phyloP scores from a whole-genome alignment of 2,329 filamentous ascomycete species.

The Hymenoscyphus fructigenus region DNA sequence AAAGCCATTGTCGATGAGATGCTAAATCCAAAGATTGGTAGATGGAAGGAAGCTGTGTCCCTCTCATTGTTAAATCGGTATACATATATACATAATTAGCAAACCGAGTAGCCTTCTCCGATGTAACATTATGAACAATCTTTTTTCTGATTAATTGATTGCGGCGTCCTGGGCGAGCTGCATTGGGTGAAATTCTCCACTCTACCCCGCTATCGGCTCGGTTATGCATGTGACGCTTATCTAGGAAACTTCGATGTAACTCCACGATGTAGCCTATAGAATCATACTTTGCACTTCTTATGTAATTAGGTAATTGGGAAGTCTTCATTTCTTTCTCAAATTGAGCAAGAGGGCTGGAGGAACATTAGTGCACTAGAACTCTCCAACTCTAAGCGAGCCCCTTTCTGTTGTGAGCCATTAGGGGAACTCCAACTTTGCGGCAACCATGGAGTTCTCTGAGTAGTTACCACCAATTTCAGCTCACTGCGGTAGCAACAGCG shows the following conservation, averaged over 20 bases:
- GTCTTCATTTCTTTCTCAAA: too few relatives aligned
- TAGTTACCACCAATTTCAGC: too few relatives aligned
- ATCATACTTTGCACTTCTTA: neutral
- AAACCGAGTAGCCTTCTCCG: neutral
- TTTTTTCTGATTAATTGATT: neutral
- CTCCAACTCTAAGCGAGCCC: too few relatives aligned
- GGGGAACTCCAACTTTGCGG: too few relatives aligned
- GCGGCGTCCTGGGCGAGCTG: neutral
- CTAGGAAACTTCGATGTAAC: neutral
- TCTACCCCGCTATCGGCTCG: neutral
- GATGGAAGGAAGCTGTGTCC: neutral
- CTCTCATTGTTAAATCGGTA: neutral
- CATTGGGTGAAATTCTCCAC: neutral
- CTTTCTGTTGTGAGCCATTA: too few relatives aligned
- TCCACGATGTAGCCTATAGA: neutral
- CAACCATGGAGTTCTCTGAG: too few relatives aligned
- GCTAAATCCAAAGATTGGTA: too few relatives aligned
- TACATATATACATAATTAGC: neutral
- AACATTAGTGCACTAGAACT: too few relatives aligned
- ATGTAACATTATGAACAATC: neutral
- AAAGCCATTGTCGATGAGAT: neutral
- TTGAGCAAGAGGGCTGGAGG: too few relatives aligned
- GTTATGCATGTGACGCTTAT: neutral
- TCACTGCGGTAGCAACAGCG: too few relatives aligned
- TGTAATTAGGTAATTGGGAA: too few relatives aligned